phyloP scores from a whole-genome alignment of 1,284 basidiomycete species.

The Anthracocystis panici-leucophaei region DNA sequence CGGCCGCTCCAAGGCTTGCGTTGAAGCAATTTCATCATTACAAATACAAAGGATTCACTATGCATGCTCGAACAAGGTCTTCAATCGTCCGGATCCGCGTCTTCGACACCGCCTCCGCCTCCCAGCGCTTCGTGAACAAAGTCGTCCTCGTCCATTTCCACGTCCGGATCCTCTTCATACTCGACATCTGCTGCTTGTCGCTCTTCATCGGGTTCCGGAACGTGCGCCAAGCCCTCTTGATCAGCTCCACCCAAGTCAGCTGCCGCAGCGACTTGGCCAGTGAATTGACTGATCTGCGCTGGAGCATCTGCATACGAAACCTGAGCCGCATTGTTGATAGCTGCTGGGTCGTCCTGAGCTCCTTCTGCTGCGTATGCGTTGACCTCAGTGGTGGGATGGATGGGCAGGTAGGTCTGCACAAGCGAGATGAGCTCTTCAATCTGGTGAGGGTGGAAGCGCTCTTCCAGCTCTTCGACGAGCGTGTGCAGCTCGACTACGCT shows the following conservation, averaged over 20 bases:
- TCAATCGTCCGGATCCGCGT: slow-evolving; percentile 68
- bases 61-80: neutral
- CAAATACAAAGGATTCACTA: slow-evolving; percentile 15
- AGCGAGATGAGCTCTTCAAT: slow-evolving; percentile 79
- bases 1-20: neutral
- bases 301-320: neutral
- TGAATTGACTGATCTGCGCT: slow-evolving; percentile 34
- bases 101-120: slow-evolving; percentile 58
- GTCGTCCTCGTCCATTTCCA: slow-evolving; percentile 62
- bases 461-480: slow-evolving; percentile 89
- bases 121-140: slow-evolving; percentile 51
- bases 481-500: slow-evolving; percentile 88
- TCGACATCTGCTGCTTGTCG: slow-evolving; percentile 55
- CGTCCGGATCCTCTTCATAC: slow-evolving; percentile 60
- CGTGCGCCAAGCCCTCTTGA: slow-evolving; percentile 54
- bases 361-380: slow-evolving; percentile 38
- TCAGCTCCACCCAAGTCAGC: slow-evolving; percentile 48
- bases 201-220: slow-evolving; percentile 40
- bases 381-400: slow-evolving; percentile 11
- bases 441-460: slow-evolving; percentile 75
- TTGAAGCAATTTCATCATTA: slow-evolving; percentile 21
- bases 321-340: slow-evolving; percentile 14
- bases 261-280: slow-evolving; percentile 38
- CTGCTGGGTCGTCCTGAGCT: slow-evolving; percentile 24
- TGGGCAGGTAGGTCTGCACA: slow-evolving; percentile 73